A percentile compares a stretch with the other conserved stretches of the same genome.
Conservation (phyloP, 2,329 filamentous ascomycete genomes). For the Aureobasidium melanogenum region DNA sequence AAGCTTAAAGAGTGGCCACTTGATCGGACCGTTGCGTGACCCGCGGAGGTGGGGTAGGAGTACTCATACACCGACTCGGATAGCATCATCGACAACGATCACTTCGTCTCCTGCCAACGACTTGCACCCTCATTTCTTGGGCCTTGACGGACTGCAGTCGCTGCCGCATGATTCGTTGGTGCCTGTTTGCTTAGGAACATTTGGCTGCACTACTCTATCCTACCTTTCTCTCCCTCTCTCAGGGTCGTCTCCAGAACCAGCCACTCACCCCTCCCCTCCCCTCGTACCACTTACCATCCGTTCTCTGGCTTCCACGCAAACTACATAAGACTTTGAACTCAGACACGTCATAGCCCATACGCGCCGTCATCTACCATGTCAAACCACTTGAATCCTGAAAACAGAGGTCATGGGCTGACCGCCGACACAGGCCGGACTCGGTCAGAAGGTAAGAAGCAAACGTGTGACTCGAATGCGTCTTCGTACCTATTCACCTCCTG, state of each 20-base stretch:
- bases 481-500: not conserved
- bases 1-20: conserved; percentile 1
- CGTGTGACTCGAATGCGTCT: not conserved
- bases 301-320: not conserved
- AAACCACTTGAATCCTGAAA: not conserved
- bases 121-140: not conserved
- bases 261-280: conserved; percentile 5
- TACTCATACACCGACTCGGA: not conserved
- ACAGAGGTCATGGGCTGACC: not conserved
- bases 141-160: not conserved
- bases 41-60: not conserved
- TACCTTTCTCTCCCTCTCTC: not conserved
- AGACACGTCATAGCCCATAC: not conserved
- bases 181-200: conserved; percentile 1
- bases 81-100: conserved; percentile 6
- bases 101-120: not conserved
- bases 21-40: conserved; percentile 5
- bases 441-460: conserved; percentile 14
- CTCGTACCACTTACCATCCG: not conserved
- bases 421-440: conserved; percentile 6
- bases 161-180: conserved; percentile 3
- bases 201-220: not conserved
- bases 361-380: not conserved
- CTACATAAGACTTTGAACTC: not conserved
- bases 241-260: not conserved